Base-by-base conservation (phyloP, 2,329 filamentous ascomycete genomes). In the Lachnellula hyalina region DNA sequence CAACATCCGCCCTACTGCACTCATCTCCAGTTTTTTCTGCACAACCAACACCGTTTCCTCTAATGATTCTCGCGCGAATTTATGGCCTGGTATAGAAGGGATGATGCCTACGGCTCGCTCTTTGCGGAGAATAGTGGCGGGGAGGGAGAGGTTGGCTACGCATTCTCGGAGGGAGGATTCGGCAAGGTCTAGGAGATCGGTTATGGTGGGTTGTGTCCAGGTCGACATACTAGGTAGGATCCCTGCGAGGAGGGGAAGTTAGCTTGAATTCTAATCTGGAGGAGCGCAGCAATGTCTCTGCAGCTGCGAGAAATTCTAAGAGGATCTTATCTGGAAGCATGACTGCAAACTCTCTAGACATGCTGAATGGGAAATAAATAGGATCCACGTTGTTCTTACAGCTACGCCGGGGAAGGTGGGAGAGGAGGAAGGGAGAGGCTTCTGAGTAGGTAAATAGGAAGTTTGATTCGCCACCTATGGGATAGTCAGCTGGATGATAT, bases 31-130 rank as follows among this genome's bases (percentile, higher is more conserved):
- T 48, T 90, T 91, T 70, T 95, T 93, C 72, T 97, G 93, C 17
- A 94, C 90, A 1, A 96, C 90, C 11, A 99, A 78, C 0, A 99
- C 94, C 0, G 93, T 96, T 74, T 99, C 94, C 71, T 99, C 94
- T 17, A 99, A 82, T 55, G 88, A 88, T 74, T 99, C 94, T 17
- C 94, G 85, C 32, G 87, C 83, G 66, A 96, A 90, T 53, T 84
- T 86, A 17, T 81, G 75, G 1, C 80, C 79, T 1, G 83, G 74
- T 0, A 81, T 72, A 70, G 65, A 86, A 1, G 87, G 87, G 58
- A 89, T 80, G 65, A 93, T 87, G 58, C 89, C 89, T 0, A 93
- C 89, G 7, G 89, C 89, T 19, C 93, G 84, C 67, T 95, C 89
- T 73, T 99, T 99, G 58, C 94, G 85, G 54, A 97, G 78, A 6